Base-by-base conservation (phyloP, 768 basidiomycete genomes). In the Boletus fagicola region DNA sequence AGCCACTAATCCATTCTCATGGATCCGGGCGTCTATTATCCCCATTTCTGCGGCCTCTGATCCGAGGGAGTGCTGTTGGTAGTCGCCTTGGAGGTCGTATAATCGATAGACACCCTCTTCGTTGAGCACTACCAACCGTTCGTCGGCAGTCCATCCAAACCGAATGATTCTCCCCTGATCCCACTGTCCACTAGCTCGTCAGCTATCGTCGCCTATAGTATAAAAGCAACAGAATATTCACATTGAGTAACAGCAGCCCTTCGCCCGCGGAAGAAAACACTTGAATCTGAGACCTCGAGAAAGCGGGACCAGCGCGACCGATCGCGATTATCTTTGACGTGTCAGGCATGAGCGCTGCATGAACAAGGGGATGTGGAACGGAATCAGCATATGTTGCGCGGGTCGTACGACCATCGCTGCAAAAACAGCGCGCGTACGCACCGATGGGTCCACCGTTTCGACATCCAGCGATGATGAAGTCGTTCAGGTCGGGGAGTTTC, bases 91-190 rank as follows among this genome's bases (percentile, higher is more conserved):
- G 35, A 92, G 75, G 74, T 93, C 89, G 66, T 98, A 98, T 26
- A 98, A 64, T 46, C 97, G 81, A 73, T 97, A 99, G 7, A 82
- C 80, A 26, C 96, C 95, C 64, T 98, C 94, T 72, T 96, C 94
- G 67, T 94, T 92, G 39, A 98, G 74, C 15, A 98, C 83, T 0
- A 87, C 84, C 36, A 99, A 79, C 39, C 84, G 80, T 68, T 95
- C 92, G 64, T 91, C 85, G n/a, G 74, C 68, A 0, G 89, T 89
- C 91, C 91, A 93, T 22, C 92, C 92, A 63, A 92, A 89, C 44
- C 84, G 81, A 51, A 94, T 74, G 43, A 97, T 86, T 65, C 83
- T 88, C 53, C 84, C 83, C 66, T 93, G 87, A 57, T 96, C 94
- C 95, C 95, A 98, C 93, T 96, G 65, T 50, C 36, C 61, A 53